Conservation (phyloP, 1,284 basidiomycete genomes). For the Fomitiporia mediterranea region DNA sequence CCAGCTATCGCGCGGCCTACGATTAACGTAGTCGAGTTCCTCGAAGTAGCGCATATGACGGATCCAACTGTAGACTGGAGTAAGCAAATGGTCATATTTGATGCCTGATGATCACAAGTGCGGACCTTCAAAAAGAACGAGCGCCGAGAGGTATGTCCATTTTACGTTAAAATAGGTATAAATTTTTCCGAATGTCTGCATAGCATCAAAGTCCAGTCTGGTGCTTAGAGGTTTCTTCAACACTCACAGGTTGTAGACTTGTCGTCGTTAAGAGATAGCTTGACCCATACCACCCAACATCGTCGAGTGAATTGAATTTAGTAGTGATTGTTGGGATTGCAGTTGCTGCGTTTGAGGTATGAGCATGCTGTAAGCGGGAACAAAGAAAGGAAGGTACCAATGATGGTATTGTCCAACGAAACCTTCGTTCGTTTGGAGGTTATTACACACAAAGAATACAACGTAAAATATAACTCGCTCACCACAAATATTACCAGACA, state of each 20-base stretch:
- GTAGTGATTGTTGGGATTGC: conserved; percentile 34
- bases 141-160: conserved; percentile 30
- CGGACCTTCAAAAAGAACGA: conserved; percentile 31
- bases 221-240: background rate
- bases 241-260: conserved; percentile 20
- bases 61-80: conserved; percentile 30
- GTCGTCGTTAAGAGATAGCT: conserved; percentile 36
- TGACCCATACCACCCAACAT: conserved; percentile 21
- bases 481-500: conserved; percentile 20
- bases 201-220: background rate
- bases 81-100: background rate
- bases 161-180: conserved; percentile 25
- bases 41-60: conserved; percentile 32
- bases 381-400: conserved; percentile 21
- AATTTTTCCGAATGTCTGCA: conserved; percentile 21
- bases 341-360: conserved; percentile 25
- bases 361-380: background rate
- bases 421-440: conserved; percentile 19
- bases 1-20: conserved; percentile 44
- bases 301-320: conserved; percentile 19
- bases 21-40: conserved; percentile 38
- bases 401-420: conserved; percentile 36
- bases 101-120: background rate
- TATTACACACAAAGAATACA: background rate
- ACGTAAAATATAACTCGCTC: background rate